These are phyloP conservation scores for Fusarium anthophilum DNA, from an alignment of 2,329 filamentous ascomycete species.

Conservation along the genomic window DNA sequence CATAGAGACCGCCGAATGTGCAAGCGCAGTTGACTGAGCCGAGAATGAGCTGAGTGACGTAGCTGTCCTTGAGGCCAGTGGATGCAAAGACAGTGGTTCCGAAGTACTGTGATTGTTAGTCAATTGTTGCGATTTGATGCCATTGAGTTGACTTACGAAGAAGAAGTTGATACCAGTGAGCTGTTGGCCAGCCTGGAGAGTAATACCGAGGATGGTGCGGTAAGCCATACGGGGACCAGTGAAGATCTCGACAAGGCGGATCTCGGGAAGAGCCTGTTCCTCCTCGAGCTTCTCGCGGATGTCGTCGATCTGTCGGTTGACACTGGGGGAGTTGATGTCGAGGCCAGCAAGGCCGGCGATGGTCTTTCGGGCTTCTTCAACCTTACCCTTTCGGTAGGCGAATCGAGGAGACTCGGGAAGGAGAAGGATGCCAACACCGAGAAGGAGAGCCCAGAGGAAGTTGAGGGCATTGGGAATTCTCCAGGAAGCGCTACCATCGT, in stretches of 20 bases:
- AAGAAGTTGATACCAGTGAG: conserved; percentile 70
- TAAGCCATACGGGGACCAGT: conserved; percentile 74
- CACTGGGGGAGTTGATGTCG: conserved; percentile 49
- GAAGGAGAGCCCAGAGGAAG: conserved; percentile 63
- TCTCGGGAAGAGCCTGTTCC: conserved; percentile 54
- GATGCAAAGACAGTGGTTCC: conserved; percentile 72
- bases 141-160: conserved; percentile 50
- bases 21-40: conserved; percentile 73
- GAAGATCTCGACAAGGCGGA: conserved; percentile 68
- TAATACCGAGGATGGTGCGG: conserved; percentile 69
- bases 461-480: conserved; percentile 68
- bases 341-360: conserved; percentile 59
- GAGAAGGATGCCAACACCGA: conserved; percentile 60
- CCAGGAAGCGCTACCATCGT: conserved; percentile 63
- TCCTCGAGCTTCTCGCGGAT: conserved; percentile 63
- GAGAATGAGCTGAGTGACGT: conserved; percentile 74
- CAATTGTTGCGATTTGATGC: not conserved
- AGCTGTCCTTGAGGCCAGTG: conserved; percentile 72
- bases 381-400: conserved; percentile 57
- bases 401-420: conserved; percentile 66
- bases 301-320: conserved; percentile 60
- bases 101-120: conserved; percentile 56
- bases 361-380: conserved; percentile 58
- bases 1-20: conserved; percentile 71
- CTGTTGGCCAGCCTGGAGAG: conserved; percentile 73